phyloP scores from a whole-genome alignment of 2,329 filamentous ascomycete species.

The Westerdykella aurantiaca region DNA sequence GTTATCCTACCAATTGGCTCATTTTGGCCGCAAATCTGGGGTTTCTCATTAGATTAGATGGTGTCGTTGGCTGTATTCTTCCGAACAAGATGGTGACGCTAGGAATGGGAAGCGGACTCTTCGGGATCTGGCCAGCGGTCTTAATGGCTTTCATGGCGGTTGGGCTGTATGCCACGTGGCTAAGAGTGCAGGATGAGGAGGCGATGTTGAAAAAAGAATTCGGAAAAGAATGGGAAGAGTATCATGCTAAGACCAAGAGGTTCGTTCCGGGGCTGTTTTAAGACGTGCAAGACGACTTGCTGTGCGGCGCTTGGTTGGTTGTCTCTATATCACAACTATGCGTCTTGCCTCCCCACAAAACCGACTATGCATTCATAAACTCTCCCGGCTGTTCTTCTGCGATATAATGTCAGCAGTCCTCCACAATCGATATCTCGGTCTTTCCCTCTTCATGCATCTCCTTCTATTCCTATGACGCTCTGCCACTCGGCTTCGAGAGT shows the following conservation, averaged over 20 bases:
- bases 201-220: slow-evolving; percentile 46
- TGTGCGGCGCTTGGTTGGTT: too few relatives aligned
- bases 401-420: too few relatives aligned
- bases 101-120: slow-evolving; percentile 22
- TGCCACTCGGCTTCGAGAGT: too few relatives aligned
- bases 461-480: too few relatives aligned
- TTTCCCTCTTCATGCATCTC: too few relatives aligned
- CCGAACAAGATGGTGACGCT: slow-evolving; percentile 39
- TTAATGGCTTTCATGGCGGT: neutral
- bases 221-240: slow-evolving; percentile 46
- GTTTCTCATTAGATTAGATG: slow-evolving; percentile 6
- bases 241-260: slow-evolving; percentile 45
- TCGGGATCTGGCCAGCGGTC: too few relatives aligned
- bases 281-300: too few relatives aligned
- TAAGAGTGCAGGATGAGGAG: slow-evolving; percentile 31
- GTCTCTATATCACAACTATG: too few relatives aligned
- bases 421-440: too few relatives aligned
- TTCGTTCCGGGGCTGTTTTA: slow-evolving; percentile 39
- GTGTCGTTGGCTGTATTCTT: slow-evolving; percentile 19
- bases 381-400: too few relatives aligned
- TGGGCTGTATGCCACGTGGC: neutral
- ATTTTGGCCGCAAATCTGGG: slow-evolving; percentile 22
- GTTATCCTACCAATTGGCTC: slow-evolving; percentile 44
- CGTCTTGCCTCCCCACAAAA: too few relatives aligned
- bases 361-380: too few relatives aligned